A percentile compares a stretch with the other conserved stretches of the same genome.
Conservation (phyloP, 1,284 basidiomycete genomes). For the Sanguinoderma infundibulare region DNA sequence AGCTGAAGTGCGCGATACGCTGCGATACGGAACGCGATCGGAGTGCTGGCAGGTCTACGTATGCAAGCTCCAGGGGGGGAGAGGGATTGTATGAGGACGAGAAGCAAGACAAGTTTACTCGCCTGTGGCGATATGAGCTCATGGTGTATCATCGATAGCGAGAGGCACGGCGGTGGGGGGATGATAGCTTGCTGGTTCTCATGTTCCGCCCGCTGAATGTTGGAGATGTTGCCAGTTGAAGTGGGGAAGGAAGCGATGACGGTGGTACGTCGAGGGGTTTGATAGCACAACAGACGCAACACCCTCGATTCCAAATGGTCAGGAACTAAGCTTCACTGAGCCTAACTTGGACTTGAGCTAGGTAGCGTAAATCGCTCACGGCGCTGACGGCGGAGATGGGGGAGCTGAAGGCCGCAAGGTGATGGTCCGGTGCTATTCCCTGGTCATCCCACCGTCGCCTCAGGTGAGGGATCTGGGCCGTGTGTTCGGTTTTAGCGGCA, state of each 20-base stretch:
- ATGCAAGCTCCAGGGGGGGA: not conserved
- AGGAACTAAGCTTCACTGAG: too few relatives aligned
- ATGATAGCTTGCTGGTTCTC: too few relatives aligned
- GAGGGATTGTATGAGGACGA: not conserved
- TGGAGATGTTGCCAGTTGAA: not conserved
- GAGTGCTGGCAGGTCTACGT: not conserved
- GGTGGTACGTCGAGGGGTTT: not conserved
- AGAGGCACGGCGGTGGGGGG: not conserved
- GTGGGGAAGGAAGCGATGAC: not conserved
- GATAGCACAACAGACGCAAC: not conserved
- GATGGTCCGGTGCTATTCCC: too few relatives aligned
- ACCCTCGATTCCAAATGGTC: too few relatives aligned
- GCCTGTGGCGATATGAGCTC: conserved; percentile 5
- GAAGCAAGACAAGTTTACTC: not conserved
- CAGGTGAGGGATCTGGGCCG: too few relatives aligned
- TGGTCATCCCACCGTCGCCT: too few relatives aligned
- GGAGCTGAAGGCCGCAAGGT: too few relatives aligned
- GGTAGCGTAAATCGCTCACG: not conserved
- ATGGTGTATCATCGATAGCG: not conserved
- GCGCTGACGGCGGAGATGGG: not conserved
- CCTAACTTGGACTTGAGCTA: too few relatives aligned
- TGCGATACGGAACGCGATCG: not conserved
- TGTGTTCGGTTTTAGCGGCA: too few relatives aligned
- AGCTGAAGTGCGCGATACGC: not conserved
- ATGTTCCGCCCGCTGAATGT: not conserved